Evolutionary conservation across 768 basidiomycete species (phyloP).

Genomic region (Cytidiella melzeri): DNA sequence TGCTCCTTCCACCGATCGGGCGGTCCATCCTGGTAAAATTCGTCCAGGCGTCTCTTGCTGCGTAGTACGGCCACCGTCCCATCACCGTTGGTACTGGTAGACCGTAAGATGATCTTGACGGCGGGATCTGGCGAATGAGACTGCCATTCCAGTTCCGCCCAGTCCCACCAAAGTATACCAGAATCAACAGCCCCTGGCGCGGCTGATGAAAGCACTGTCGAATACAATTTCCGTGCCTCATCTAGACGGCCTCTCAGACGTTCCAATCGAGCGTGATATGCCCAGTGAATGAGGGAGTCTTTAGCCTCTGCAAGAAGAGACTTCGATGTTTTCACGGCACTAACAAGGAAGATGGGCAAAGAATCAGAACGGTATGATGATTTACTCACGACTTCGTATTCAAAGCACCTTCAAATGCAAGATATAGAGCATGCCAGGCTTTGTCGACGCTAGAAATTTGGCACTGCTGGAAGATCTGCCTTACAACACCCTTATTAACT

Average conservation of each 20-base stretch:
- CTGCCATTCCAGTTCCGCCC: conserved; percentile 84
- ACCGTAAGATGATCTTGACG: conserved; percentile 45
- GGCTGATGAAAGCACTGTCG: conserved; percentile 50
- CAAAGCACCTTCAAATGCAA: conserved; percentile 63
- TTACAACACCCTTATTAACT: conserved; percentile 44
- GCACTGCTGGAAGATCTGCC: conserved; percentile 55
- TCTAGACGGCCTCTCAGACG: conserved; percentile 53
- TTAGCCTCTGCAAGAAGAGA: conserved; percentile 47
- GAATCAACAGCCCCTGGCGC: conserved; percentile 25
- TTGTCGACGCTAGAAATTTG: conserved; percentile 38
- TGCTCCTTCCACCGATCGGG: conserved; percentile 43
- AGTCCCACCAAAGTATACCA: conserved; percentile 68
- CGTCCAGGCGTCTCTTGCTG: conserved; percentile 58
- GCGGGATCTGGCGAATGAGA: conserved; percentile 43
- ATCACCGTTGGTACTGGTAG: conserved; percentile 46
- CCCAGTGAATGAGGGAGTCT: conserved; percentile 62
- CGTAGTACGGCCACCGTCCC: conserved; percentile 53
- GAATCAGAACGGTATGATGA: not conserved
- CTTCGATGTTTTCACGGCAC: conserved; percentile 67
- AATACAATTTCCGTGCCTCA: conserved; percentile 75
- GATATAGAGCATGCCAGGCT: conserved; percentile 58
- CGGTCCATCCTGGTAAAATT: conserved; percentile 24
- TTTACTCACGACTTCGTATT: conserved; percentile 49
- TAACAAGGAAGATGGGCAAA: conserved; percentile 22
- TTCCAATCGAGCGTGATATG: conserved; percentile 72